Base-by-base conservation (phyloP, 2,329 filamentous ascomycete species). In the Pseudonectria foliicola region DNA sequence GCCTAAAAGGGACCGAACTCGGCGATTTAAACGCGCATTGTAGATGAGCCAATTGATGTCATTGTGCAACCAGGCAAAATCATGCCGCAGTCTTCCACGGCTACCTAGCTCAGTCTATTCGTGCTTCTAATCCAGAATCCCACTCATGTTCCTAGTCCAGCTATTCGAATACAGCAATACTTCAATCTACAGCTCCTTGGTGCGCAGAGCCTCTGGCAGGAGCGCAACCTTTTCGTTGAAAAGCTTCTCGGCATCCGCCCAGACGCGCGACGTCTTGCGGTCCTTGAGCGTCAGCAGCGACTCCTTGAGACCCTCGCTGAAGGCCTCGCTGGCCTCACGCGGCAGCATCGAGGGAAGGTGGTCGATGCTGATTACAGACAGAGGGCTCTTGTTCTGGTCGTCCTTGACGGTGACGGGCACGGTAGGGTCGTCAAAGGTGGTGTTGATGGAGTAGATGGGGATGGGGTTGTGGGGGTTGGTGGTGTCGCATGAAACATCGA, bases 381-480 rank as follows among this genome's bases (percentile, higher is more conserved):
- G 64, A 7, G 75, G 72, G 1, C 77, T 73, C 34, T 67, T 65
- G 44, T 56, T 56, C 31, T 55, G 46, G 35, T 67, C 57, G 61
- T 70, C 53, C 66, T 75, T 45, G 71, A 77, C 61, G 24, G 77
- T 67, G 15, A 92, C 83, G 1, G 80, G 73, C 0, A 94, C 80
- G 1, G 87, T 95, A n/a, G 89, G 90, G 56, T 85, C 79, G 56
- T 80, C 77, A 57, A 95, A 95, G 14, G 87, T 92, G 31, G 85
- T 95, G 61, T 85, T 85, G 56, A 84, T 77, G 47, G 73, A 71
- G 69, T 94, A 95, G 55, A 95, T 80, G 15, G 88, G 88, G 36
- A 89, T 77, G 46, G 53, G 53, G 61, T 83, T 84, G 64, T 82
- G 70, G 3, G 77, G 77, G 62, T 82, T 86, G 24, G 76, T 85